Percentiles rank a stretch among this genome's conserved stretches.
These are phyloP conservation scores for Stipa capillata DNA, from an alignment of 176 grass and related monocot species.

Conservation along the genomic window DNA sequence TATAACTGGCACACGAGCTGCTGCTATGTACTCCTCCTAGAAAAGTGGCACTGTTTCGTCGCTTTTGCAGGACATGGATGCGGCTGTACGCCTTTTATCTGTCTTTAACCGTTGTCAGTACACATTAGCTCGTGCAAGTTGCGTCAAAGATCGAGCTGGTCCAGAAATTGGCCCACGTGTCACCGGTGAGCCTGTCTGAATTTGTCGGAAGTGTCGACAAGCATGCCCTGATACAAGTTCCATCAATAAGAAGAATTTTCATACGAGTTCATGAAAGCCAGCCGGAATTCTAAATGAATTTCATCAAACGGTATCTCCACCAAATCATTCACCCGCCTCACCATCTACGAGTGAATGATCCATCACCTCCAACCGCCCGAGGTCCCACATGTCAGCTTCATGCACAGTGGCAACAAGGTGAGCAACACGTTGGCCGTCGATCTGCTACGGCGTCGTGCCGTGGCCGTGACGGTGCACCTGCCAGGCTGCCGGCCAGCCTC, in stretches of 20 bases:
- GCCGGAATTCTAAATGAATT: no score
- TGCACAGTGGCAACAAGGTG: background rate
- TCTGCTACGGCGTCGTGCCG: no score
- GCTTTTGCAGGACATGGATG: background rate
- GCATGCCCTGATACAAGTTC: no score
- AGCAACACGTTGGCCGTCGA: background rate
- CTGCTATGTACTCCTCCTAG: background rate
- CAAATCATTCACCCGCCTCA: background rate
- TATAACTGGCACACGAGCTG: background rate
- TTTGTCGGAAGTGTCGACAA: constrained; percentile 8
- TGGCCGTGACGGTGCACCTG: background rate
- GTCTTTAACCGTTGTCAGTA: background rate
- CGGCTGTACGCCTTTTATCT: background rate
- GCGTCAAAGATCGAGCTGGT: background rate
- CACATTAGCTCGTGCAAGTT: background rate
- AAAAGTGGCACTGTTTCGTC: background rate
- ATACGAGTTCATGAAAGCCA: no score
- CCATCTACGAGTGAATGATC: background rate
- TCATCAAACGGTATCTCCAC: background rate
- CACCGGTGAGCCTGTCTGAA: background rate
- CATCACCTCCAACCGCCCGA: background rate
- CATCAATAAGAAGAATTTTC: no score
- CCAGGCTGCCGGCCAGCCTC: no score
- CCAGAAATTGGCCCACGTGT: background rate
- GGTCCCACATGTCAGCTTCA: background rate